phyloP scores from a whole-genome alignment of 2,329 filamentous ascomycete species.

The Botryotinia convoluta region DNA sequence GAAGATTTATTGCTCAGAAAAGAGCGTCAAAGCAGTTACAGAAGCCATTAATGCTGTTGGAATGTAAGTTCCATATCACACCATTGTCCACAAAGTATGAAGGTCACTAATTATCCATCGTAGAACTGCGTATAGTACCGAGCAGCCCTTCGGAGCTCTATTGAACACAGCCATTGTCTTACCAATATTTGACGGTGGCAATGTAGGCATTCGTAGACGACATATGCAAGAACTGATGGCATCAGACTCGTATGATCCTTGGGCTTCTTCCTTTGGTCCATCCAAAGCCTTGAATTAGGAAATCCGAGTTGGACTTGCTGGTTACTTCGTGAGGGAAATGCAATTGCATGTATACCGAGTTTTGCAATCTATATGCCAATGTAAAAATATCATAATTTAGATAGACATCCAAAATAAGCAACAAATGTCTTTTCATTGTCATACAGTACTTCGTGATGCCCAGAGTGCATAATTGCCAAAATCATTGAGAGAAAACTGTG shows the following conservation, averaged over 20 bases:
- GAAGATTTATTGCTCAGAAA: slow-evolving; percentile 52
- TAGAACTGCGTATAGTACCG: slow-evolving; percentile 16
- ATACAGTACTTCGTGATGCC: neutral
- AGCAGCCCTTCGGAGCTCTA: slow-evolving; percentile 43
- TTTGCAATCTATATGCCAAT: neutral
- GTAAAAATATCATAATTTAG: neutral
- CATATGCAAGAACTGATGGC: slow-evolving; percentile 48
- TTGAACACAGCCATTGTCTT: slow-evolving; percentile 47
- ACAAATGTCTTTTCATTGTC: neutral
- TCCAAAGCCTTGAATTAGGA: neutral
- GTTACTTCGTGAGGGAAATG: neutral
- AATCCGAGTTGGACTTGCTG: neutral
- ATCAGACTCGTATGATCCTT: slow-evolving; percentile 46
- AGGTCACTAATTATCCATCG: slow-evolving; percentile 17
- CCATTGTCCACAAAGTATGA: neutral
- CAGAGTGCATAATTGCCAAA: neutral
- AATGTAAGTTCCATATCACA: slow-evolving; percentile 39
- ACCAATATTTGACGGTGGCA: slow-evolving; percentile 53
- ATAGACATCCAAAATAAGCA: neutral
- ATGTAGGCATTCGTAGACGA: slow-evolving; percentile 51
- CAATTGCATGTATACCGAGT: neutral
- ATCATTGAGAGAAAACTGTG: neutral
- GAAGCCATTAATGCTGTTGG: slow-evolving; percentile 53
- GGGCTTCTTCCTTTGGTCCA: slow-evolving; percentile 41
- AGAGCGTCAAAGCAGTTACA: slow-evolving; percentile 47